phyloP scores from a whole-genome alignment of 116 monocot species.

The Zostera marina region DNA sequence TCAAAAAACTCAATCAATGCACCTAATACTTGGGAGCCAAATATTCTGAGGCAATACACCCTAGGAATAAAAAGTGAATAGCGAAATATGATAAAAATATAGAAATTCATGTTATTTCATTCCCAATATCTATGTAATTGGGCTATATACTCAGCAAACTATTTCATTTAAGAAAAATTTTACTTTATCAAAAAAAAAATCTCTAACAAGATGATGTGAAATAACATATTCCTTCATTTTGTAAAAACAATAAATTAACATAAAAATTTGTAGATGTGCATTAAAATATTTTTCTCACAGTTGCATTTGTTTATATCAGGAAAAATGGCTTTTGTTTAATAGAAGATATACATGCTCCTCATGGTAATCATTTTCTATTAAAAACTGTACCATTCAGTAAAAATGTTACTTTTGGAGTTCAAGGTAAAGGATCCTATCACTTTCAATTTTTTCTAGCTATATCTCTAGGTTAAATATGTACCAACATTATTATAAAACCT shows the following conservation, averaged over 20 bases:
- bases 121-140: too few relatives aligned
- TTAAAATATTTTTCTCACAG: neutral
- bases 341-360: constrained; percentile 61
- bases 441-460: neutral
- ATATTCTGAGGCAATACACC: too few relatives aligned
- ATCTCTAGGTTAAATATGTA: neutral
- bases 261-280: neutral
- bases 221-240: neutral
- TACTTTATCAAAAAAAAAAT: too few relatives aligned
- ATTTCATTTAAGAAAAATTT: too few relatives aligned
- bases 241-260: neutral
- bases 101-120: too few relatives aligned
- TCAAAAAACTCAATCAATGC: too few relatives aligned
- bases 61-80: too few relatives aligned
- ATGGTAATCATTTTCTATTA: constrained; percentile 61
- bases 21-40: too few relatives aligned
- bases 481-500: neutral
- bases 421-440: constrained; percentile 30
- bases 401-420: constrained; percentile 82
- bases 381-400: constrained; percentile 91
- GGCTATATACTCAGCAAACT: too few relatives aligned
- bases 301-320: constrained; percentile 17
- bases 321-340: constrained; percentile 88
- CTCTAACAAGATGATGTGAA: neutral
- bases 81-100: too few relatives aligned